Evolutionary conservation across 169 alveolate species (phyloP).

Genomic region (Plasmodium blacklocki): DNA sequence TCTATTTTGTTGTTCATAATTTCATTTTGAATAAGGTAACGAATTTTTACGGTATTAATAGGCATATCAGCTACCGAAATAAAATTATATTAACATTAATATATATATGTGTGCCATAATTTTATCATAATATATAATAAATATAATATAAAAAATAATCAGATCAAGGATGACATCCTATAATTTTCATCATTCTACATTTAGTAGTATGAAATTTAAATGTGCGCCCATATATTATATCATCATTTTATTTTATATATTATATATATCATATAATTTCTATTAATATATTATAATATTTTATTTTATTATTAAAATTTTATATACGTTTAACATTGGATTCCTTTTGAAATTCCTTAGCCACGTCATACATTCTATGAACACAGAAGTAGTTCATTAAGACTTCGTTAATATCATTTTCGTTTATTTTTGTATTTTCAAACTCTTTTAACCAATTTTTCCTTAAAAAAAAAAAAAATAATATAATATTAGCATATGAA

Average conservation of each 20-base stretch:
- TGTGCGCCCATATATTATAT: slow-evolving; percentile 39
- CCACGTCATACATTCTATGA: slow-evolving; percentile 74
- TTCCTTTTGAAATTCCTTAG: slow-evolving; percentile 65
- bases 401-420: slow-evolving; percentile 70
- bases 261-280: not conserved
- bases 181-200: slow-evolving; percentile 70
- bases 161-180: slow-evolving; percentile 74
- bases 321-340: slow-evolving; percentile 57
- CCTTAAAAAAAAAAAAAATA: slow-evolving; percentile 15
- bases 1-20: slow-evolving; percentile 68
- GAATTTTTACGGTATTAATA: slow-evolving; percentile 57
- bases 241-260: slow-evolving; percentile 64
- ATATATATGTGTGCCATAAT: not conserved
- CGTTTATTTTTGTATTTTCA: slow-evolving; percentile 65
- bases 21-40: slow-evolving; percentile 60
- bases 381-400: slow-evolving; percentile 72
- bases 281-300: not conserved
- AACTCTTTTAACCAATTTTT: slow-evolving; percentile 72
- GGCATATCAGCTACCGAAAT: slow-evolving; percentile 75
- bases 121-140: not conserved
- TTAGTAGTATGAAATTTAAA: slow-evolving; percentile 44
- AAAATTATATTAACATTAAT: not conserved
- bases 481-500: not conserved
- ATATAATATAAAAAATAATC: slow-evolving; percentile 44
- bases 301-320: not conserved